Evolutionary conservation across 768 basidiomycete species (phyloP), one percentile per base, ranked within the genome.

Genomic region (Mycena kentingensis): DNA sequence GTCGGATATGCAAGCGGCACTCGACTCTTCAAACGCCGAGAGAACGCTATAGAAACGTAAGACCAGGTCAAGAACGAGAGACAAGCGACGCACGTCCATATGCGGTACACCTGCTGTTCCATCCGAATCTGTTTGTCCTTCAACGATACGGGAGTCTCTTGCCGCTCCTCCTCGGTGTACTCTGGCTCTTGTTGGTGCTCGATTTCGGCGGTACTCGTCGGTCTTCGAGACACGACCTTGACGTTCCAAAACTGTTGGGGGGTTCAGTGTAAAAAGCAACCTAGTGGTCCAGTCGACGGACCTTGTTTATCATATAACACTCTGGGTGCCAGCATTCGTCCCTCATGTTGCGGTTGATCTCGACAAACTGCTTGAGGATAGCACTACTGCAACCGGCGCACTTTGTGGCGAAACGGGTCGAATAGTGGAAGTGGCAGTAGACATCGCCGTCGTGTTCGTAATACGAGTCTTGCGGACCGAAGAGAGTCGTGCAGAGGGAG

Each of bases 251-350:
- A 98, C 93, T 97, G 67, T 13, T 8, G 25, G 19, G 46, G 16
- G 10, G 12, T 25, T 50, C 12, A 46, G 53, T 51, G 31, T 34
- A 34, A 34, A 36, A 44, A 49, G 31, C 22, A 18, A 36, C 31
- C 35, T 26, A 29, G 28, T 31, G 21, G 34, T 36, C 26, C n/a
- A 19, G 37, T 25, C 35, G 6, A 57, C 81, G 51, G 57, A 96
- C 95, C 80, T 98, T 98, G 73, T 98, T 96, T 61, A 99, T 98
- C 96, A 98, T 98, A 71, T 98, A 98, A 70, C 97, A 99, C 70
- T 99, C 97, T 49, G 97, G 97, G 79, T 99, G 97, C 96, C 97
- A 99, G 66, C 96, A 98, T 74, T 99, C 97, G 72, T 99, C 95
- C 60, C 87, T 81, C 81, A 90, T 92, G 72, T 98, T 98, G 54